Conservation (phyloP, 2,329 filamentous ascomycete species). For the Tolypocladium endophyticum region DNA sequence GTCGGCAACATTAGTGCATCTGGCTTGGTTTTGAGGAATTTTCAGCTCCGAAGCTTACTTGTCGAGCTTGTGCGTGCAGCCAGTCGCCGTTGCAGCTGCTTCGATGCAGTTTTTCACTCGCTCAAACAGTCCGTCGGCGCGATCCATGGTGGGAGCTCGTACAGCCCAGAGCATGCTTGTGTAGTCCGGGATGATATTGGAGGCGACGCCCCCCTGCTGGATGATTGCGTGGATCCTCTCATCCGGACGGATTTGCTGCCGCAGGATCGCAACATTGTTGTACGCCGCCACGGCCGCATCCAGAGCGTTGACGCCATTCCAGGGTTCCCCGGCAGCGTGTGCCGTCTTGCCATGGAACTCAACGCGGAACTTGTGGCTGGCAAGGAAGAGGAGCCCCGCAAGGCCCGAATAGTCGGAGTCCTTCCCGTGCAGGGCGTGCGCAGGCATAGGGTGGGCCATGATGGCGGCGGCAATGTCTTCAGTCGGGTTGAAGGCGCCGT, state of each 20-base stretch:
- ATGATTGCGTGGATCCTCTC: conserved; percentile 28
- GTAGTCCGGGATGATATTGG: conserved; percentile 29
- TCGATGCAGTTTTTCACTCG: conserved; percentile 26
- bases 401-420: conserved; percentile 7
- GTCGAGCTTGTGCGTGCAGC: conserved; percentile 22
- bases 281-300: conserved; percentile 26
- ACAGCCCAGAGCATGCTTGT: conserved; percentile 28
- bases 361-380: conserved; percentile 19
- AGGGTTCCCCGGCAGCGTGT: conserved; percentile 24
- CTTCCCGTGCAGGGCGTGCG: background rate
- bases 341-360: conserved; percentile 22
- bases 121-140: conserved; percentile 14
- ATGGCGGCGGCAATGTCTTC: conserved; percentile 16
- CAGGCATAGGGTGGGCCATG: conserved; percentile 15
- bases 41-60: conserved; percentile 16
- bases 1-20: background rate
- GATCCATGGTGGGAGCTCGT: conserved; percentile 20
- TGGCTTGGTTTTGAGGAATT: background rate
- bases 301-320: conserved; percentile 25
- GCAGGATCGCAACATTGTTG: conserved; percentile 21
- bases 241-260: conserved; percentile 25
- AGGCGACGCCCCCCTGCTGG: conserved; percentile 19
- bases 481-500: conserved; percentile 14
- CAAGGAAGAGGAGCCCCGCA: conserved; percentile 18
- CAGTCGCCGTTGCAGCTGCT: conserved; percentile 21